A percentile compares a stretch with the other conserved stretches of the same genome.
These are phyloP conservation scores for Henckelia pumila DNA, from an alignment of 257 asterid species.

Conservation along the genomic window DNA sequence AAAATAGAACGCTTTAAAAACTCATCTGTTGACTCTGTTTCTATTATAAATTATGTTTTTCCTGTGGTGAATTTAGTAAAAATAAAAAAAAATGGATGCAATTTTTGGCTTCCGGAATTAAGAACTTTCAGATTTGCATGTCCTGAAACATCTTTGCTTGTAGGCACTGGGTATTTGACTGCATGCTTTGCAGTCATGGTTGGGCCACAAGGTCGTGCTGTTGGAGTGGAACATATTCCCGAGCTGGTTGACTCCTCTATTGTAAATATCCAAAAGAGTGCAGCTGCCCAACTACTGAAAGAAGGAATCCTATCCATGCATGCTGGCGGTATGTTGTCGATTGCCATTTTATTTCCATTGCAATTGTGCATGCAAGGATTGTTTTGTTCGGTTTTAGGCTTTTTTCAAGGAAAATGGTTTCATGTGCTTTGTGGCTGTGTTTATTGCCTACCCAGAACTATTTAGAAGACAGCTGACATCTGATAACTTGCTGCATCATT, in stretches of 20 bases:
- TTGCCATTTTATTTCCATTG: slow-evolving; percentile 13
- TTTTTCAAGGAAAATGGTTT: background rate
- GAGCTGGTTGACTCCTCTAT: slow-evolving; percentile 72
- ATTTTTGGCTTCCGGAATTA: slow-evolving; percentile 3
- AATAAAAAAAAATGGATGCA: too few species aligned
- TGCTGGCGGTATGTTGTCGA: slow-evolving; percentile 60
- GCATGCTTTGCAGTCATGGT: slow-evolving; percentile 95
- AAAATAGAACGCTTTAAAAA: too few species aligned
- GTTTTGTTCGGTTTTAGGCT: background rate
- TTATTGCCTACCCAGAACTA: background rate
- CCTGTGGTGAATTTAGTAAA: background rate
- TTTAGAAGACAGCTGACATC: slow-evolving; percentile 1
- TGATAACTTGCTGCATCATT: background rate
- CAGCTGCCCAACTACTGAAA: slow-evolving; percentile 69
- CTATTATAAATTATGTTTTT: background rate
- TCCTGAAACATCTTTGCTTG: slow-evolving; percentile 20
- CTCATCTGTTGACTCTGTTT: too few species aligned
- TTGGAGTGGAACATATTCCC: slow-evolving; percentile 95
- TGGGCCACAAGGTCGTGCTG: slow-evolving; percentile 80
- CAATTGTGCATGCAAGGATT: background rate
- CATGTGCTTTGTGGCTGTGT: background rate
- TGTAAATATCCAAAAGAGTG: slow-evolving; percentile 62
- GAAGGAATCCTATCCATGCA: slow-evolving; percentile 72
- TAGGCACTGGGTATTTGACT: slow-evolving; percentile 95
- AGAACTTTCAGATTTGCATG: slow-evolving; percentile 7